Evolutionary conservation across 164 flowering plant species (phyloP), one percentile per base, ranked within the genome.

Genomic region (Stephania japonica): DNA sequence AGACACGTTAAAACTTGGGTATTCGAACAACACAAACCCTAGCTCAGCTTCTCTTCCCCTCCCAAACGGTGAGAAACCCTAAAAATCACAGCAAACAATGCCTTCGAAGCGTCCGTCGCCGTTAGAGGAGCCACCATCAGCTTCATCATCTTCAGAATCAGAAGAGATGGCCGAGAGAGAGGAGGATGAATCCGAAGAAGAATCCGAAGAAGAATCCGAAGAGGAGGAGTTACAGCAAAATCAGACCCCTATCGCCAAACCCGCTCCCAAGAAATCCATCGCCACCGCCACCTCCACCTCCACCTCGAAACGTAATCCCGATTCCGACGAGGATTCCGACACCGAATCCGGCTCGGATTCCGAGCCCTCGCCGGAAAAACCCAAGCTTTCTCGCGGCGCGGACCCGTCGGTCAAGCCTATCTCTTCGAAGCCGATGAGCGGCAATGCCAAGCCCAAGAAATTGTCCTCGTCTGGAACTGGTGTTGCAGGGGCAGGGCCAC

Each of bases 351-450:
- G 23, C 10, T 49, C 70, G 21, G 70, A 73, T 43, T 65, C 72
- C 1, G 65, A 70, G 13, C 43, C 42, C 32, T 56, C 65, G 5
- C 72, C 65, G 14, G 44, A 27, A 23, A 56, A 53, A 4, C 4
- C 64, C 44, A 67, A 41, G 18, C 69, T 6, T 4, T 23, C 42
- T 8, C 38, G 41, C 6, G 41, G 41, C 50, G 71, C 21, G 24
- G 62, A 69, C 19, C 72, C 65, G 14, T 53, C 32, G 16, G 14
- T 72, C 6, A 71, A 71, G 42, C 53, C 73, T 11, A 71, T 71
- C 16, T 23, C 73, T 4, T 71, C 73, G 6, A 72, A 63, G 23
- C 74, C 74, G 14, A 72, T 64, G 74, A 19, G n/a, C 47, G 24
- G 56, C 8, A 23, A 24, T 16, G 61, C 61, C 12, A 74, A 68